Conservation (phyloP, 768 basidiomycete genomes). For the Lentinula edodes region DNA sequence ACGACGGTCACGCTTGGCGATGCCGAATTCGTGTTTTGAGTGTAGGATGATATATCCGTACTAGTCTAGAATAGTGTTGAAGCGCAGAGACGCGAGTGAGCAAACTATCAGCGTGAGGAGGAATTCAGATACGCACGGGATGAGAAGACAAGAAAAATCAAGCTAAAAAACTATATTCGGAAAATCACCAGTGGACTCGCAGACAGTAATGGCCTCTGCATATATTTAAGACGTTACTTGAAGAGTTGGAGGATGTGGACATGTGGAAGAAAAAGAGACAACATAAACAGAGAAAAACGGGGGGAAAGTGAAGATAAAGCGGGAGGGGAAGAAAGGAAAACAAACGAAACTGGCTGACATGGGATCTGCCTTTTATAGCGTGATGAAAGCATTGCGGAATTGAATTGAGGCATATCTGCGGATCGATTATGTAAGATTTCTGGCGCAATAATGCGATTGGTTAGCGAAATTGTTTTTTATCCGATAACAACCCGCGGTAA, state of each 20-base stretch:
- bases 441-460: slow-evolving; percentile 5
- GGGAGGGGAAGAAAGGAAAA: not conserved
- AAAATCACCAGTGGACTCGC: not conserved
- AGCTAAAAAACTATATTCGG: not conserved
- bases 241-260: not conserved
- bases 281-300: not conserved
- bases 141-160: not conserved
- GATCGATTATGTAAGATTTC: not conserved
- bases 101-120: not conserved
- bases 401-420: not conserved
- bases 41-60: not conserved
- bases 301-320: not conserved
- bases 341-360: not conserved
- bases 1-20: not conserved
- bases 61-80: not conserved
- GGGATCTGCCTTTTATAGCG: not conserved
- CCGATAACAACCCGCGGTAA: not conserved
- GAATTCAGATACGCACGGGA: not conserved
- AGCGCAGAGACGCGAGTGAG: not conserved
- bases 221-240: not conserved
- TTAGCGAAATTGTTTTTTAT: not conserved
- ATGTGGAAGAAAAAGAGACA: not conserved
- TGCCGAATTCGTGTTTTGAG: not conserved
- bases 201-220: not conserved
- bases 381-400: not conserved